Evolutionary conservation across 495 filamentous ascomycete species (phyloP), one percentile per base, ranked within the genome.

Genomic region (Baudoinia panamericana): DNA sequence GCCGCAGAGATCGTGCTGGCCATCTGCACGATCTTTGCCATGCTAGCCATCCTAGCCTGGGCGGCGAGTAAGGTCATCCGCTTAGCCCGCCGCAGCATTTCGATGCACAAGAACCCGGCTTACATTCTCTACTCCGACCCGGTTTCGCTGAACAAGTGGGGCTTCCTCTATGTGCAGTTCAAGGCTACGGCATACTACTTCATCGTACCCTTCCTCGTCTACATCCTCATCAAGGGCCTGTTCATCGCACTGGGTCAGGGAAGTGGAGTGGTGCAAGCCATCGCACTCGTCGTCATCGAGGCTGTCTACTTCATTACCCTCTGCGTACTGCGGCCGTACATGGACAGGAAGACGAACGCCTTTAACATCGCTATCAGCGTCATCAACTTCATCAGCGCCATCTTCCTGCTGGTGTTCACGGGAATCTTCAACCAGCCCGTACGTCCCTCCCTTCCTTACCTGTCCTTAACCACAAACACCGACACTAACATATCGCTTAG

Each of bases 331-430:
- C 77, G 84, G 28, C 90, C 90, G 5, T 97, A 85, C 77, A 96
- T 97, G 90, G 90, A 97, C 68, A 96, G 94, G 73, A 90, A 86
- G 64, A 95, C 88, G 44, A 97, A 97, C 58, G 74, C 78, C 35
- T 93, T 92, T 71, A 96, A 96, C 65, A 93, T 97, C 48, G 69
- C 87, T 39, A 96, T 97, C 54, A 77, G 73, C 39, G 77, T 72
- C 21, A 66, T 94, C 55, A 96, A 95, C 63, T 93, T 96, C 57
- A 55, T 95, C 57, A 93, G 93, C 58, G 72, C 76, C 32, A 92
- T 82, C 18, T 88, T 97, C 61, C 62, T 97, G 16, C 73, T 97
- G 10, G 82, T 95, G 10, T 97, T 97, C 67, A 75, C 93, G 36
- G 84, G 93, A 51, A 90, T 96, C 53, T 97, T 97, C 59, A 78